Conservation (phyloP, 2,329 filamentous ascomycete species). For the Truncatella angustata region DNA sequence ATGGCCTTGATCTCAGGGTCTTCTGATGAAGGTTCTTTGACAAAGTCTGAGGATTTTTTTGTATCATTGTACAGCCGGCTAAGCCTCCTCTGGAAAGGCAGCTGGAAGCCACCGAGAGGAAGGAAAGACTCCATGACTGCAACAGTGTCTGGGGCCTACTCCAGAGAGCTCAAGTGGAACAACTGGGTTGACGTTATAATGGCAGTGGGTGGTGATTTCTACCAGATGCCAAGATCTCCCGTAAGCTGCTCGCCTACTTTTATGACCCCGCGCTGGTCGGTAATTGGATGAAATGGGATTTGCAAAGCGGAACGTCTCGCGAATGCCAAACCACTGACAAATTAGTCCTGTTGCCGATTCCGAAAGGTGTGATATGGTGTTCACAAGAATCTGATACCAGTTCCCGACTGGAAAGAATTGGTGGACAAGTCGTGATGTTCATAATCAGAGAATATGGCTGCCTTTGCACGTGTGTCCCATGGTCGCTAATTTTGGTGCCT, state of each 20-base stretch:
- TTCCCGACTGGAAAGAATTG: no score
- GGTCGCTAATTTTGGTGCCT: constrained; percentile 5
- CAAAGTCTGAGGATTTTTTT: constrained; percentile 73
- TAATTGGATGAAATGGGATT: background rate
- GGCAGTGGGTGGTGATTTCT: background rate
- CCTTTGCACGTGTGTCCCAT: background rate
- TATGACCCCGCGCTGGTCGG: background rate
- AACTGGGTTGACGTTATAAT: background rate
- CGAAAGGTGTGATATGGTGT: background rate
- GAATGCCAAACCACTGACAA: background rate
- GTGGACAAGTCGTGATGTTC: background rate
- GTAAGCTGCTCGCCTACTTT: no score
- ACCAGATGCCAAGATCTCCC: background rate
- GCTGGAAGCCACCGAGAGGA: constrained; percentile 50
- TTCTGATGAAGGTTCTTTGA: constrained; percentile 62
- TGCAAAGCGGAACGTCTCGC: no score
- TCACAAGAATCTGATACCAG: background rate
- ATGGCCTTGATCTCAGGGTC: constrained; percentile 69
- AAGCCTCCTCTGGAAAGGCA: constrained; percentile 61
- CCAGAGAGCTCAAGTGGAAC: background rate
- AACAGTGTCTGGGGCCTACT: background rate
- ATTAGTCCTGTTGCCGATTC: background rate
- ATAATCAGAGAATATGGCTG: constrained; percentile 1
- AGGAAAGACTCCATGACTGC: constrained; percentile 48
- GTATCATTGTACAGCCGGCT: constrained; percentile 78